A percentile compares a stretch with the other conserved stretches of the same genome.
These are phyloP conservation scores for Medicago lupulina DNA, from an alignment of 306 rosid species.

Conservation along the genomic window DNA sequence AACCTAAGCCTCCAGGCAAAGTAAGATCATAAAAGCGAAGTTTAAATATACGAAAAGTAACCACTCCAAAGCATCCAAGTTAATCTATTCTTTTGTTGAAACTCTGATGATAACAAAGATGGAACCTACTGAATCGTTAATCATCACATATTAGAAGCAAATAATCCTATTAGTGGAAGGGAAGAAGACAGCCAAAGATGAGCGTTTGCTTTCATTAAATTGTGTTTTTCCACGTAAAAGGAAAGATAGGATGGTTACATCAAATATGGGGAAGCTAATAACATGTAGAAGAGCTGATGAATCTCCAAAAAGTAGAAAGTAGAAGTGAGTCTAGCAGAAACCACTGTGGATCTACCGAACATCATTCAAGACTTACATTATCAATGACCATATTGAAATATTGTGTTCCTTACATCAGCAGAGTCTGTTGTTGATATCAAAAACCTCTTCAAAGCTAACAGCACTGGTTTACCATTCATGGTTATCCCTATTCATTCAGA, in stretches of 20 bases:
- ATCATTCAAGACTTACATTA: background rate
- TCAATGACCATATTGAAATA: background rate
- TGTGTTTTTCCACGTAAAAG: background rate
- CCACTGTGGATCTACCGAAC: background rate
- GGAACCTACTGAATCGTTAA: background rate
- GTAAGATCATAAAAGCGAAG: background rate
- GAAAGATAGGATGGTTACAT: background rate
- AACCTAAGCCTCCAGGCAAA: slow-evolving; percentile 27
- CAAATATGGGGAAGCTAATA: slow-evolving; percentile 4
- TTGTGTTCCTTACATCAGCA: background rate
- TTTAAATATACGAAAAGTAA: background rate
- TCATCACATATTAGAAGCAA: background rate
- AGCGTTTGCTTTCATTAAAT: background rate
- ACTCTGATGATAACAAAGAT: background rate
- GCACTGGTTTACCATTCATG: background rate
- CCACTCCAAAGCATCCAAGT: background rate
- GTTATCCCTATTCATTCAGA: background rate
- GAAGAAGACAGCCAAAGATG: background rate
- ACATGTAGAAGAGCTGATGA: background rate
- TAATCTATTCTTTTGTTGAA: slow-evolving; percentile 6
- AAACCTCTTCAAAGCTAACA: slow-evolving; percentile 5
- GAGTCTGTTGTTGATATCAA: background rate
- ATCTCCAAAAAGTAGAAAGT: background rate
- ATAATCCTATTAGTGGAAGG: background rate
- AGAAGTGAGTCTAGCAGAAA: background rate